Conservation (phyloP, 305 asterid species). For the Fraxinus sp. region DNA sequence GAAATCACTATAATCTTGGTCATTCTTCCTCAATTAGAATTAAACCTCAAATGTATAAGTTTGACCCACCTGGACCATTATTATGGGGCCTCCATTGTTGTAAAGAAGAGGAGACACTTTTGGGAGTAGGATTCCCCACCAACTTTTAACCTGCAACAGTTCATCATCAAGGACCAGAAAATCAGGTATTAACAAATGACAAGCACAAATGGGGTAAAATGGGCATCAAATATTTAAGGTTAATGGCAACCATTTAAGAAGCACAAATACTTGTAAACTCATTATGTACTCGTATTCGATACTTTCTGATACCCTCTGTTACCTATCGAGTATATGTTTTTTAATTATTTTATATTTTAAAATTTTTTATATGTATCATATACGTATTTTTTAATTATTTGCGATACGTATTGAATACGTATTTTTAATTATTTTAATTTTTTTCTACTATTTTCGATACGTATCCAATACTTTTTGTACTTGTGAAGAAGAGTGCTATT, state of each 20-base stretch:
- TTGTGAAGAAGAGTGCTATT: neutral
- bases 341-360: neutral
- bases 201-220: neutral
- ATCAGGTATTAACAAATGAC: neutral
- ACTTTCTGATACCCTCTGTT: neutral
- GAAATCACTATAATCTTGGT: neutral
- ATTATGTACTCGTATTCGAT: neutral
- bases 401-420: neutral
- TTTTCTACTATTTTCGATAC: neutral
- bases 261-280: neutral
- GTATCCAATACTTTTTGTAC: neutral
- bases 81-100: slow-evolving; percentile 81
- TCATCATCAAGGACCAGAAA: slow-evolving; percentile 19
- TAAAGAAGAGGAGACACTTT: slow-evolving; percentile 68
- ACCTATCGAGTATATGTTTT: neutral
- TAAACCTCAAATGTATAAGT: slow-evolving; percentile 11
- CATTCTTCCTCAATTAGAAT: slow-evolving; percentile 13
- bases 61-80: slow-evolving; percentile 77
- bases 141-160: slow-evolving; percentile 66
- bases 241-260: neutral
- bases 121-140: slow-evolving; percentile 87
- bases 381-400: neutral
- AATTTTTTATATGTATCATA: neutral
- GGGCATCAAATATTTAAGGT: slow-evolving; percentile 9
- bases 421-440: too few species aligned